Base-by-base conservation (phyloP, 106 monocot species). In the Acanthochlamys bracteata region DNA sequence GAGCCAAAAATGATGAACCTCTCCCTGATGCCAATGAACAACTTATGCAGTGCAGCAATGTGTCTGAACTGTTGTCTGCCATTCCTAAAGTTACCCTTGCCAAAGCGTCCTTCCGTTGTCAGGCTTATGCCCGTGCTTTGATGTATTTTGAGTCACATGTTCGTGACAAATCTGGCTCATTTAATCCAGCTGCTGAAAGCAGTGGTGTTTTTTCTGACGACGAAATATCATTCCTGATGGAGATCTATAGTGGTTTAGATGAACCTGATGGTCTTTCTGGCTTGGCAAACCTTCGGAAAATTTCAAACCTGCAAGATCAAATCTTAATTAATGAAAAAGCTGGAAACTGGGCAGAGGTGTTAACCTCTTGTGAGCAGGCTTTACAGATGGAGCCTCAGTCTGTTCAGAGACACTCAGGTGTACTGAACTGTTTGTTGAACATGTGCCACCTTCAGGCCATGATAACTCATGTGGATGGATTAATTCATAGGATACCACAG, bases 401-500 rank as follows among this genome's bases (percentile, higher is more conserved):
- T 41, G 78, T 83, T 56, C 83, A 98, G 68, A 88, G 85, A 57
- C 96, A 98, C 70, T 88, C 83, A 39, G 85, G 77, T 57, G 88
- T 98, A 61, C 72, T 98, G 12, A 98, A 98, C 67, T 92, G 96
- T 69, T 73, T 98, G 76, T 73, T 98, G 11, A 98, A 98, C 73
- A 98, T 98, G 96, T 92, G 91, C 60, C 89, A 91, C 25, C 82
- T 98, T 70, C 96, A 98, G 79, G 88, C 91, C 23, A 98, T 98
- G 96, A 74, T 98, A 41, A 89, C 96, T 67, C 96, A 98, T 81
- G 96, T 98, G 21, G 96, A 98, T 85, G 96, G 96, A 26, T 71
- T 98, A 64, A 83, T 85, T 51, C 79, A 63, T 33, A 77, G 91
- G 59, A 76, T 88, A 75, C 96, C 91, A 33, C 75, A 98, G 20